A percentile compares a stretch with the other conserved stretches of the same genome.
These are phyloP conservation scores for Saccharomycopsis oosterbeekiorum DNA, from an alignment of 805 yeast genomes.

Conservation along the genomic window DNA sequence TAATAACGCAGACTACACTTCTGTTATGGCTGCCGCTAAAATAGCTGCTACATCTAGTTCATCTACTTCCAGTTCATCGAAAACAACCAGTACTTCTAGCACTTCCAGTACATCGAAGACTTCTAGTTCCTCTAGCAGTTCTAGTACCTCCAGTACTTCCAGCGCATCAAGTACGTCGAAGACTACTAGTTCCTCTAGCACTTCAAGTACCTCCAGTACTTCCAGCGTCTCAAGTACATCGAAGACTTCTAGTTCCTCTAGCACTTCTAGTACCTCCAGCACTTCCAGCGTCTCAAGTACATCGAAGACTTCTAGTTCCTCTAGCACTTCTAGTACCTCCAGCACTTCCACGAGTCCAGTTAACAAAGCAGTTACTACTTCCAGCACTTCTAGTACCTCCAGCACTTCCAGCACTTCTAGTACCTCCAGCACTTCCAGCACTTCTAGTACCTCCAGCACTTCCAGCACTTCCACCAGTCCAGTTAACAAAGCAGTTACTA, in stretches of 20 bases:
- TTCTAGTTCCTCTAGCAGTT: constrained; percentile 1
- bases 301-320: neutral
- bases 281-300: neutral
- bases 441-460: constrained; percentile 7
- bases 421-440: constrained; percentile 5
- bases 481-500: no score
- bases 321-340: constrained; percentile 9
- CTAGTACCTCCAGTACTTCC: neutral
- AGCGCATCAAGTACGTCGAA: neutral
- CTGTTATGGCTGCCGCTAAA: neutral
- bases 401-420: neutral
- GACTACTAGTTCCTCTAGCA: constrained; percentile 13
- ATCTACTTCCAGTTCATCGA: neutral
- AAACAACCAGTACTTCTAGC: neutral
- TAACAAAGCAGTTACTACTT: neutral
- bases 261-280: constrained; percentile 1
- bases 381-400: neutral
- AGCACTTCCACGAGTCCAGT: neutral
- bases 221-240: neutral
- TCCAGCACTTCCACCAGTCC: neutral
- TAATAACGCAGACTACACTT: constrained; percentile 3
- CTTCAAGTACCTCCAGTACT: neutral
- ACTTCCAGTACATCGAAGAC: neutral
- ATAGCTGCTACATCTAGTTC: neutral
- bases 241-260: constrained; percentile 4